phyloP scores from a whole-genome alignment of 179 eudicot genomes.

The Beta macrorhiza region DNA sequence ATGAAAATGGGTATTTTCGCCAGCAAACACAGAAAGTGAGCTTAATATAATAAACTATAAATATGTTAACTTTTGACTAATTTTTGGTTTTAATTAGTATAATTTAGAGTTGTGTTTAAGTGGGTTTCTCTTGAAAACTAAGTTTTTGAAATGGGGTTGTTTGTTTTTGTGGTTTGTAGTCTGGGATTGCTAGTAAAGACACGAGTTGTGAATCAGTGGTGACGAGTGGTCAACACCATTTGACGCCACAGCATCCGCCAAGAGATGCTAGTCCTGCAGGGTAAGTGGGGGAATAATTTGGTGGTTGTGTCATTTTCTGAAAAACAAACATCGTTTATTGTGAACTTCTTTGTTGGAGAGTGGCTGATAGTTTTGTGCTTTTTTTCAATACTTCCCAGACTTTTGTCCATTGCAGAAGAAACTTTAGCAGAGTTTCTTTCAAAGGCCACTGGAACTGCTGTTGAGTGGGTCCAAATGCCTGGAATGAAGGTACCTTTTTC shows the following conservation, averaged over 20 bases:
- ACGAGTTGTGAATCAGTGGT: conserved; percentile 95
- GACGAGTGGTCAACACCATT: conserved; percentile 86
- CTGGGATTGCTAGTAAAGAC: conserved; percentile 65
- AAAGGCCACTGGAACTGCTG: conserved; percentile 99
- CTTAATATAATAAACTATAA: background rate
- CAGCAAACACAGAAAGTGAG: conserved; percentile 75
- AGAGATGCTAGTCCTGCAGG: conserved; percentile 99
- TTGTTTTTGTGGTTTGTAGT: conserved; percentile 40
- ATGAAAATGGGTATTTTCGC: conserved; percentile 82
- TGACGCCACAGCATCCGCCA: conserved; percentile 85
- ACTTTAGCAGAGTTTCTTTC: conserved; percentile 99
- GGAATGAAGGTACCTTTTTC: conserved; percentile 82
- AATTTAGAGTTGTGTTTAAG: background rate
- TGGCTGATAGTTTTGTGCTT: conserved; percentile 29
- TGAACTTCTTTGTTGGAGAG: conserved; percentile 29
- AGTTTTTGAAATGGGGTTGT: background rate
- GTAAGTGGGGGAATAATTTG: conserved; percentile 58
- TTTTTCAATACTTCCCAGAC: conserved; percentile 50
- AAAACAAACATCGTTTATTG: conserved; percentile 29
- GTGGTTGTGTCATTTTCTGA: conserved; percentile 39
- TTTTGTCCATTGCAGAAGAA: conserved; percentile 98
- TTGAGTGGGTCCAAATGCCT: conserved; percentile 99
- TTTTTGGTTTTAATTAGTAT: background rate
- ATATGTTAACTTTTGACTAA: background rate
- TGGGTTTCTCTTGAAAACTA: background rate